Base-by-base conservation (phyloP, 805 yeast species). In the Suhomyces canberraensis region DNA sequence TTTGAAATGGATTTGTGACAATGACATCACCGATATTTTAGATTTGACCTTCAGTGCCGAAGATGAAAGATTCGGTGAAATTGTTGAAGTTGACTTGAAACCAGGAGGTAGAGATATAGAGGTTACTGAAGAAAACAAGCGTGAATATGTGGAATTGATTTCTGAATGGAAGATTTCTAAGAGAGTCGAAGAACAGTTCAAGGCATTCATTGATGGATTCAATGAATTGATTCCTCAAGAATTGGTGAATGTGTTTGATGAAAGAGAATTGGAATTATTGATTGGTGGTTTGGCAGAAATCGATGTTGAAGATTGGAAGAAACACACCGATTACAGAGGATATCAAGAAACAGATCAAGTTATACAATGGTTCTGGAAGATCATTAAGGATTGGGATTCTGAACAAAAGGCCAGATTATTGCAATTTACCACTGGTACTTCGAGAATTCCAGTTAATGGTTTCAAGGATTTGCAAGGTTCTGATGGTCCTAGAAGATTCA, bases 251-350 rank as follows among this genome's bases (percentile, higher is more conserved):
- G 98, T 93, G 29, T 93, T 93, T 60, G 98, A 93, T 65, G 98
- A 93, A 69, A 83, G 97, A 62, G 99, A 93, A 66, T 71, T 93
- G 47, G 99, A 93, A 71, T 71, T 93, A 59, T 76, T 93, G 58
- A 93, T 93, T 64, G 98, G 98, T 61, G 99, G 99, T 63, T 81
- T 93, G 56, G 93, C 97, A 2, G 98, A 93, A 55, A 91, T 93
- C 54, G 98, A 93, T 63, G 85, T 91, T 40, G 97, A 90, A 47
- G 99, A 93, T 70, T 93, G 99, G 99, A 93, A 89, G 69, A 90
- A 88, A 60, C 97, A 93, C 62, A 93, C 99, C 15, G 99, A 93
- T 64, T 93, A 93, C 68, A 80, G 98, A 69, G 98, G 98, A 4
- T 93, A 91, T 65, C 91, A 89, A 60, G 98, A 93, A 66, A 79